phyloP scores from a whole-genome alignment of 441 rosid genomes.

The Melastoma candidum region DNA sequence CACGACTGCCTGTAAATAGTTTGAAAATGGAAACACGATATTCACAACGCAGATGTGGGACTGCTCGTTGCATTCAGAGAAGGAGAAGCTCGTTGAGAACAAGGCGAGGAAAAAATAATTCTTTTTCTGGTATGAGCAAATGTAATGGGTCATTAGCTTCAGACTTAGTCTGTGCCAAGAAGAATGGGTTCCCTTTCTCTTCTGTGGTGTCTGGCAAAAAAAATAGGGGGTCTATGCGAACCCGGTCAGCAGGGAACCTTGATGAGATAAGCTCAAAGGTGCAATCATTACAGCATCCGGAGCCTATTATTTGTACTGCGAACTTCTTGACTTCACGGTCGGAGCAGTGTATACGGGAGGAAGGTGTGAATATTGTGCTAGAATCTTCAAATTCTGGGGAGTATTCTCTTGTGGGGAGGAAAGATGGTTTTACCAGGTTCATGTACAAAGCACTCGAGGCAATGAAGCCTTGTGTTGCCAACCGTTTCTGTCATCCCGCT shows the following conservation, averaged over 20 bases:
- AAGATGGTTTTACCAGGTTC: constrained; percentile 35
- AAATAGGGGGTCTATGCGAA: constrained; percentile 33
- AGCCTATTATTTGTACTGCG: constrained; percentile 43
- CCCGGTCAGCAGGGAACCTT: constrained; percentile 18
- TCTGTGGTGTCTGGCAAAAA: constrained; percentile 36
- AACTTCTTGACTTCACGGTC: constrained; percentile 43
- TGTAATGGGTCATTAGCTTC: constrained; percentile 41
- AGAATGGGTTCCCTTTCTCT: constrained; percentile 39
- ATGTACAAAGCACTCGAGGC: constrained; percentile 38
- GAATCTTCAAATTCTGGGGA: constrained; percentile 53
- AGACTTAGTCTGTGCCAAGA: constrained; percentile 46
- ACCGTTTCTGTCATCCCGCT: constrained; percentile 55
- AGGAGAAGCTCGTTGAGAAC: constrained; percentile 66
- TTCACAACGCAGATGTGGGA: constrained; percentile 37
- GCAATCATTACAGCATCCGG: constrained; percentile 21
- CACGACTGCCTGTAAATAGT: constrained; percentile 37
- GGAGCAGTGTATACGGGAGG: constrained; percentile 70
- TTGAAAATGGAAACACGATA: constrained; percentile 40
- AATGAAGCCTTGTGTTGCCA: constrained; percentile 53
- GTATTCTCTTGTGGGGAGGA: constrained; percentile 61
- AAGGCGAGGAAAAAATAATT: constrained; percentile 54
- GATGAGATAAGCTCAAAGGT: constrained; percentile 20
- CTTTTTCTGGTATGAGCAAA: constrained; percentile 31
- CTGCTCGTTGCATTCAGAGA: constrained; percentile 58
- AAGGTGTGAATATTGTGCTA: constrained; percentile 42